Base-by-base conservation (phyloP, 2,329 filamentous ascomycete genomes). In the Aspergillus sp. region DNA sequence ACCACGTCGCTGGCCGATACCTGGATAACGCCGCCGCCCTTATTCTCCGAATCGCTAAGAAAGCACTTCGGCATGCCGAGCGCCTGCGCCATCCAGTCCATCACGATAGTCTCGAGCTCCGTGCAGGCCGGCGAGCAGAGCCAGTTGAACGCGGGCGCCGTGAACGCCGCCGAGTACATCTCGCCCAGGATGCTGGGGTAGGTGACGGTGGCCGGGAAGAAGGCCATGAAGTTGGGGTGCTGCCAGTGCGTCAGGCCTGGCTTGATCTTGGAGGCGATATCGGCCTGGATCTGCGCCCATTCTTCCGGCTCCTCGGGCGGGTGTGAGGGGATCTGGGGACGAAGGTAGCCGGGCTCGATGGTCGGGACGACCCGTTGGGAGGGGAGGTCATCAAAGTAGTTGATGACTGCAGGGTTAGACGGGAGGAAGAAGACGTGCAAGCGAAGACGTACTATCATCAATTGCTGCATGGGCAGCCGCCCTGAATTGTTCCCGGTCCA, bases 201-300 rank as follows among this genome's bases (percentile, higher is more conserved):
- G 32, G 88, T 89, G 49, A 87, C 86, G 20, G 84, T 86, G 46
- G 90, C 90, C 1, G 93, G 89, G 74, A 94, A 97, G 79, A 95
- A 97, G 42, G 93, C 93, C 84, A 97, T 90, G 80, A 96, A 97
- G 67, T 93, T 91, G 14, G 91, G 93, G 2, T 87, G 90, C 69
- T 96, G 88, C 91, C 93, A 97, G 74, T 97, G 93, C 0, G 93
- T 97, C 50, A 97, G 79, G 5, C 93, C 93, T 0, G 93, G 93
- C 68, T 96, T 84, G 67, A 97, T 96, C 69, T 94, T 89, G 42
- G 81, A 76, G 63, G 92, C 87, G 47, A 97, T 86, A 68, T 97
- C 93, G 52, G 84, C 80, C 63, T 91, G 88, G 66, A 97, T 97
- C 48, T 83, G 78, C 19, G 79, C 75, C 89, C 92, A 96, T 66